Evolutionary conservation across 2,329 filamentous ascomycete species (phyloP), one percentile per base, ranked within the genome.

Genomic region (Decorospora gaudefroyi): DNA sequence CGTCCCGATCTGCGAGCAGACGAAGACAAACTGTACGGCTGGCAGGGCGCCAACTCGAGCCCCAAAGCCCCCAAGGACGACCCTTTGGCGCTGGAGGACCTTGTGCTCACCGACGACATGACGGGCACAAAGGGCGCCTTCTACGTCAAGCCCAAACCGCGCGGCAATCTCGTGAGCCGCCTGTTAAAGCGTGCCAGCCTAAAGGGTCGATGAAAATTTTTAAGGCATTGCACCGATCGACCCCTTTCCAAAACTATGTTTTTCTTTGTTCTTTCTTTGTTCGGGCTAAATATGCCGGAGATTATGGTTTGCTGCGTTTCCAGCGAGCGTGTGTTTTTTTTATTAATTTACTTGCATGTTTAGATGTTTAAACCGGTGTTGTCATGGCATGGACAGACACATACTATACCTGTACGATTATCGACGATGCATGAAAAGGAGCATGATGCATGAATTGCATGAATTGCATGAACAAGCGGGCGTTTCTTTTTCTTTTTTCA

Each of bases 1-100:
- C 79, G 91, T 32, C 88, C 90, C 0, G 92, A 97, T 65, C 78
- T 97, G 33, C 84, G 90, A 28, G 85, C 85, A 4, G 78, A 85
- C 51, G 87, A 92, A 50, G 82, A 86, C 8, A 78, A 85, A 49
- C 78, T 88, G 11, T 88, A 90, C 59, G 83, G 83, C 28, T 88
- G 84, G 83, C 81, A 86, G 60, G 73, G 39, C 27, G 29, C 47
- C 11, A 27, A 19, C 19, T 29, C 55, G 1, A 53, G 36, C 5
- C 55, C 55, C 23, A 58, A 55, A 42, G 42, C 38, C 23, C 33
- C 40, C 16, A 67, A 74, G 53, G 69, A 78, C 53, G 76, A 83
- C 49, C 78, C 81, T 2, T 67, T 83, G 22, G 76, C 77, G n/a
- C 65, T 83, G 12, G 78, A 79, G 26, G 75, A 77, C 29, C 69